Evolutionary conservation across 768 basidiomycete genomes (phyloP), one percentile per base, ranked within the genome.

Genomic region (Leucocoprinus sp.): DNA sequence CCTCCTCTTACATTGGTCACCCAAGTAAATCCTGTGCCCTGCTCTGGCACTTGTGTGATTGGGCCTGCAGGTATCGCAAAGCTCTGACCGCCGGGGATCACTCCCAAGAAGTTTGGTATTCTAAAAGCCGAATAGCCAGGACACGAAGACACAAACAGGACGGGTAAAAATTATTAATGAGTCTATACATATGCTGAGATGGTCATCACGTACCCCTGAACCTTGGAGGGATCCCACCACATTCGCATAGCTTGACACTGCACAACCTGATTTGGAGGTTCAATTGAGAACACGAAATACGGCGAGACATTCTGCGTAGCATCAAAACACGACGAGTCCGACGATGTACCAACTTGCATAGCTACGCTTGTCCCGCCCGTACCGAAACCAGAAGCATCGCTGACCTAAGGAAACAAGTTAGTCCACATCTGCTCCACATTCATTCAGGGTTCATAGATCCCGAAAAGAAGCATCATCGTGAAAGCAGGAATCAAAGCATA

Each of bases 21-120:
- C 86, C 86, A 91, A 9, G 55, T 59, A 52, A 88, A 86, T 1
- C 87, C 86, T 6, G 73, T 75, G 8, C 83, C 82, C 50, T 75
- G 57, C 0, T 53, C 46, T 0, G 55, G 21, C 2, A 71, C 60
- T 28, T 67, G 56, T 7, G 82, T 74, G 17, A 82, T 58, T 2
- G 56, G 23, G 9, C 69, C 68, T 51, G 71, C 50, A 1, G 82
- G 82, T 36, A 90, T 74, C 5, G 67, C 54, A 57, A 89, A 86
- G 0, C 85, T 85, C 42, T 84, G 66, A 9, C 87, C 87, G 0
- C 87, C 88, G 1, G 88, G 88, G 24, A 90, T 88, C 34, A 87
- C 68, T 2, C 84, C 84, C 19, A 76, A 66, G 58, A 86, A 84
- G 26, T 59, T 70, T n/a, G 78, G 71, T 0, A 57, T 75, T 12